phyloP scores from a whole-genome alignment of 2,329 filamentous ascomycete genomes.

The Calcarisporium arbuscula region DNA sequence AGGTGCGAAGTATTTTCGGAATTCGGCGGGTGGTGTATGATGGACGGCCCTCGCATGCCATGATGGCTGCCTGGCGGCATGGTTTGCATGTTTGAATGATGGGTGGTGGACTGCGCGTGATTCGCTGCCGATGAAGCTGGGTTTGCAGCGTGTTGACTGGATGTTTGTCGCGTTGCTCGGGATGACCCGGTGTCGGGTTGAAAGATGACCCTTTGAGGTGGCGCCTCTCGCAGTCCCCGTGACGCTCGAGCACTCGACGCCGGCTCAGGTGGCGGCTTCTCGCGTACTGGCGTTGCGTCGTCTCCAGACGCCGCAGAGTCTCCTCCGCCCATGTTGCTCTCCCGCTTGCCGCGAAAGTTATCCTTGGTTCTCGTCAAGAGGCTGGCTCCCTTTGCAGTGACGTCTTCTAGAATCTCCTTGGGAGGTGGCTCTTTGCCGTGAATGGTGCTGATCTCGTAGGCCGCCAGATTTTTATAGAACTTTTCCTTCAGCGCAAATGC shows the following conservation, averaged over 20 bases:
- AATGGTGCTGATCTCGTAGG: conserved; percentile 75
- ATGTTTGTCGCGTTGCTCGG: conserved; percentile 55
- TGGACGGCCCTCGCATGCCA: conserved; percentile 35
- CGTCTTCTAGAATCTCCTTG: conserved; percentile 80
- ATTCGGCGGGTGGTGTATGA: conserved; percentile 46
- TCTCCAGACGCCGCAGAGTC: conserved; percentile 55
- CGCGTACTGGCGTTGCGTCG: conserved; percentile 52
- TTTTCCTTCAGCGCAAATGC: conserved; percentile 81
- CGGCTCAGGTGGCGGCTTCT: conserved; percentile 43
- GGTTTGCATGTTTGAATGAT: conserved; percentile 25
- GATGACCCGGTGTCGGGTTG: conserved; percentile 68
- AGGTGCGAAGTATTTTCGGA: conserved; percentile 52
- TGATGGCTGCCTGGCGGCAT: conserved; percentile 23
- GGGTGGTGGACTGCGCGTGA: conserved; percentile 21
- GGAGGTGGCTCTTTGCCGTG: conserved; percentile 78
- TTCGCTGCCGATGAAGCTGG: conserved; percentile 20
- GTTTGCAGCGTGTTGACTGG: conserved; percentile 34
- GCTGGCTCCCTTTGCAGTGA: conserved; percentile 76
- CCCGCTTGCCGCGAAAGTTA: conserved; percentile 55
- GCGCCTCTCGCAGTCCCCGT: conserved; percentile 70
- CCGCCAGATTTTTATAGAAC: conserved; percentile 84
- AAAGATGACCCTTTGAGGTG: conserved; percentile 76
- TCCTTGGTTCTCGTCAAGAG: conserved; percentile 74
- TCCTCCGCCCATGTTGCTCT: conserved; percentile 43
- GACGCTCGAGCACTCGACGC: conserved; percentile 53